A percentile compares a stretch with the other conserved stretches of the same genome.
phyloP scores from a whole-genome alignment of 257 asterid species.

The Cordia subcordata region DNA sequence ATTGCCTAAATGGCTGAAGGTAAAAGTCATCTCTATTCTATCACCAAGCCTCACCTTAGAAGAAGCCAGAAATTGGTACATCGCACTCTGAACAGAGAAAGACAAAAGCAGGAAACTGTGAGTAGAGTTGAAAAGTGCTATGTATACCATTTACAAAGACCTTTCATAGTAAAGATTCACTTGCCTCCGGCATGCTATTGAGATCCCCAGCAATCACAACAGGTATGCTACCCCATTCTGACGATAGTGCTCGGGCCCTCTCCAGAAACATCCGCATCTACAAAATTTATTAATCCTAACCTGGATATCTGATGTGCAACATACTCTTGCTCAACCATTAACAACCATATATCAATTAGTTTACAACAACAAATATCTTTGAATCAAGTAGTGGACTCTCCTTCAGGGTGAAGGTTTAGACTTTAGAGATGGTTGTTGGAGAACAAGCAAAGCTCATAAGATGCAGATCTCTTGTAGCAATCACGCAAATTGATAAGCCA shows the following conservation, averaged over 20 bases:
- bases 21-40: constrained; percentile 10
- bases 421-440: no score
- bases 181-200: constrained; percentile 75
- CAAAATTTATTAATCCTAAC: constrained; percentile 3
- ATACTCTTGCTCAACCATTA: not conserved
- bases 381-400: no score
- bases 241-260: constrained; percentile 68
- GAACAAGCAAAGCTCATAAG: no score
- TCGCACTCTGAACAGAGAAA: constrained; percentile 73
- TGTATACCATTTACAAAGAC: not conserved
- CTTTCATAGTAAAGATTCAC: constrained; percentile 4
- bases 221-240: constrained; percentile 79
- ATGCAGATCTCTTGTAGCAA: no score
- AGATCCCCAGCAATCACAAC: constrained; percentile 69
- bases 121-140: not conserved
- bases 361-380: not conserved
- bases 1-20: constrained; percentile 1
- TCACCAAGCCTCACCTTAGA: constrained; percentile 50
- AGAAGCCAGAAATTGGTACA: constrained; percentile 68
- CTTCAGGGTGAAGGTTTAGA: no score
- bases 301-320: not conserved
- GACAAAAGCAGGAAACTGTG: constrained; percentile 18
- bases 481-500: no score
- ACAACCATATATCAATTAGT: no score
- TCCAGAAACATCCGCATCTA: constrained; percentile 75